Percentiles rank a stretch among this genome's conserved stretches.
These are phyloP conservation scores for Alternaria sp. DNA, from an alignment of 2,329 filamentous ascomycete species.

Conservation along the genomic window DNA sequence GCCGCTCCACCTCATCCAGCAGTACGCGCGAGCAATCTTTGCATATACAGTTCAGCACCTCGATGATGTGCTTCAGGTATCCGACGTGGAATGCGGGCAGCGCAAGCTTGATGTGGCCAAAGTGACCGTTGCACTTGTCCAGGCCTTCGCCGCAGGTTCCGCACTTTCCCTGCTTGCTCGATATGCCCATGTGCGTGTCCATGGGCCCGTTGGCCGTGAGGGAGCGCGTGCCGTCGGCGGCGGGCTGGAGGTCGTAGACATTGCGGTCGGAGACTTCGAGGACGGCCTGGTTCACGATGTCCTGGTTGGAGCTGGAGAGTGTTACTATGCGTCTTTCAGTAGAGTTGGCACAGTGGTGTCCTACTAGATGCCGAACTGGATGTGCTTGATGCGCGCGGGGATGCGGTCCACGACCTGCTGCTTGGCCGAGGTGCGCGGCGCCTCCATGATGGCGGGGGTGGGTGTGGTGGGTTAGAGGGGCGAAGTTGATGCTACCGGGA, in stretches of 20 bases:
- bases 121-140: slow-evolving; percentile 91
- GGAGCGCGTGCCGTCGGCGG: slow-evolving; percentile 65
- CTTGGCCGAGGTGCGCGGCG: slow-evolving; percentile 64
- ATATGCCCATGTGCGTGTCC: slow-evolving; percentile 87
- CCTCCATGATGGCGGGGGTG: slow-evolving; percentile 30
- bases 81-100: slow-evolving; percentile 95
- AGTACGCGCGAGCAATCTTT: slow-evolving; percentile 88
- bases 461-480: neutral
- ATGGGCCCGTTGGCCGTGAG: slow-evolving; percentile 85
- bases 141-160: slow-evolving; percentile 84
- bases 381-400: slow-evolving; percentile 89
- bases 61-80: slow-evolving; percentile 92
- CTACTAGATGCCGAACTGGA: slow-evolving; percentile 93
- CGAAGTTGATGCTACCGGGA: neutral
- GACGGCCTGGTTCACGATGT: slow-evolving; percentile 94
- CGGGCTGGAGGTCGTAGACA: slow-evolving; percentile 86
- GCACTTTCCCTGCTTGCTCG: slow-evolving; percentile 81
- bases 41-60: slow-evolving; percentile 93
- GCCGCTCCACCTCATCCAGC: slow-evolving; percentile 80
- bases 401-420: slow-evolving; percentile 88
- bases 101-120: slow-evolving; percentile 89
- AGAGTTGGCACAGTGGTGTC: slow-evolving; percentile 6
- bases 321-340: slow-evolving; percentile 25
- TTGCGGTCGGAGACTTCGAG: slow-evolving; percentile 93
- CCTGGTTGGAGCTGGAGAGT: slow-evolving; percentile 77